phyloP scores from a whole-genome alignment of 2,329 filamentous ascomycete species.

The Aspergillus unguis region DNA sequence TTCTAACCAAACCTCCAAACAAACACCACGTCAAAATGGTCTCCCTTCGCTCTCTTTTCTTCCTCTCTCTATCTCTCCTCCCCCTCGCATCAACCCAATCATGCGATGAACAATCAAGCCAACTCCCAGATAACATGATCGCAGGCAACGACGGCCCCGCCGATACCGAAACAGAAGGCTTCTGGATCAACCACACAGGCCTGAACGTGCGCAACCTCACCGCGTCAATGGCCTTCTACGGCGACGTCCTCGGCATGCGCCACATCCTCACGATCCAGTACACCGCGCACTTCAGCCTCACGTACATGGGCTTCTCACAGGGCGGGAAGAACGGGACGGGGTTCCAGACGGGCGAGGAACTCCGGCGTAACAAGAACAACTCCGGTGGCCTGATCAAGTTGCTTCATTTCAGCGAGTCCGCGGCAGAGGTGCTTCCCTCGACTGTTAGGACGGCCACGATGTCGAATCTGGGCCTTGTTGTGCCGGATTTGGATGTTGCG shows the following conservation, averaged over 20 bases:
- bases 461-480: background rate
- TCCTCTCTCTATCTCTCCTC: no score
- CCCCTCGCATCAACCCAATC: no score
- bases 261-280: background rate
- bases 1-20: no score
- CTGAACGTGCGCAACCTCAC: background rate
- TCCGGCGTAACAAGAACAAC: conserved; percentile 1
- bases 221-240: background rate
- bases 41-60: no score
- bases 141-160: background rate
- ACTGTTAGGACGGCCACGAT: background rate
- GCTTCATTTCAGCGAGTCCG: background rate
- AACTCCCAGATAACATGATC: no score
- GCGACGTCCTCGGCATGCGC: background rate
- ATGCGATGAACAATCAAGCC: no score
- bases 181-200: background rate
- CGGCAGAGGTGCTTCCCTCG: background rate
- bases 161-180: background rate
- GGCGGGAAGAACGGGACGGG: conserved; percentile 3
- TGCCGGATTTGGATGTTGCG: background rate
- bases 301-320: background rate
- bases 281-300: background rate
- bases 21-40: no score
- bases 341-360: background rate
- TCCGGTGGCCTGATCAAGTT: background rate